phyloP scores from a whole-genome alignment of 306 rosid genomes.

The Gleditsia sinensis region DNA sequence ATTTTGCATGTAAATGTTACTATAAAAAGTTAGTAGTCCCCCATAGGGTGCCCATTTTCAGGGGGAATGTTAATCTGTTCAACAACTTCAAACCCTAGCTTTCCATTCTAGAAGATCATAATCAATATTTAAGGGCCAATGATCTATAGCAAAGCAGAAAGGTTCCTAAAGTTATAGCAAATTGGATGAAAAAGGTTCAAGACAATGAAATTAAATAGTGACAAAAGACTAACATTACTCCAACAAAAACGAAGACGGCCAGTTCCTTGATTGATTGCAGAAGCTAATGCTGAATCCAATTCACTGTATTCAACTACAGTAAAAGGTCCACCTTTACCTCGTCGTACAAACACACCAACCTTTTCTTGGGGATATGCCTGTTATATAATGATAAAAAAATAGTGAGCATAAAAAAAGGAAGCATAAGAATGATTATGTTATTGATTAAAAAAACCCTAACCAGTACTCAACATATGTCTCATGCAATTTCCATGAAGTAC shows the following conservation, averaged over 20 bases:
- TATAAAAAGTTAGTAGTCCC: slow-evolving; percentile 26
- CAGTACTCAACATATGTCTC: slow-evolving; percentile 6
- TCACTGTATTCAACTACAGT: slow-evolving; percentile 97
- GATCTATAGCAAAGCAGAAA: neutral
- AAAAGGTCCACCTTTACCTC: slow-evolving; percentile 97
- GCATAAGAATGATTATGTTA: slow-evolving; percentile 14
- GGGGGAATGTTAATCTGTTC: neutral
- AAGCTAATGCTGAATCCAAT: slow-evolving; percentile 76
- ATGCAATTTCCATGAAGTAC: slow-evolving; percentile 14
- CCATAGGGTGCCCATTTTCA: slow-evolving; percentile 1
- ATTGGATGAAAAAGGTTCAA: slow-evolving; percentile 21
- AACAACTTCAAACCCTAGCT: slow-evolving; percentile 24
- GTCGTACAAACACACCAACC: slow-evolving; percentile 95
- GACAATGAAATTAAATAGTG: slow-evolving; percentile 26
- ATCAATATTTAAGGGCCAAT: slow-evolving; percentile 7
- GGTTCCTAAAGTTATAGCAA: slow-evolving; percentile 23
- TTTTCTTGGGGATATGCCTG: slow-evolving; percentile 99
- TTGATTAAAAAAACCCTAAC: neutral
- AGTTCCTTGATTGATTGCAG: slow-evolving; percentile 86
- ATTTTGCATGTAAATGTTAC: neutral
- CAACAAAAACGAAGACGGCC: slow-evolving; percentile 98
- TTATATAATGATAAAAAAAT: slow-evolving; percentile 33
- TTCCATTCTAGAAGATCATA: slow-evolving; percentile 24
- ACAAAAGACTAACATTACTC: slow-evolving; percentile 78
- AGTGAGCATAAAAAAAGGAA: slow-evolving; percentile 8